These are phyloP conservation scores for Trypanosoma boissoni DNA, from an alignment of 208 protist genomes.

Conservation along the genomic window DNA sequence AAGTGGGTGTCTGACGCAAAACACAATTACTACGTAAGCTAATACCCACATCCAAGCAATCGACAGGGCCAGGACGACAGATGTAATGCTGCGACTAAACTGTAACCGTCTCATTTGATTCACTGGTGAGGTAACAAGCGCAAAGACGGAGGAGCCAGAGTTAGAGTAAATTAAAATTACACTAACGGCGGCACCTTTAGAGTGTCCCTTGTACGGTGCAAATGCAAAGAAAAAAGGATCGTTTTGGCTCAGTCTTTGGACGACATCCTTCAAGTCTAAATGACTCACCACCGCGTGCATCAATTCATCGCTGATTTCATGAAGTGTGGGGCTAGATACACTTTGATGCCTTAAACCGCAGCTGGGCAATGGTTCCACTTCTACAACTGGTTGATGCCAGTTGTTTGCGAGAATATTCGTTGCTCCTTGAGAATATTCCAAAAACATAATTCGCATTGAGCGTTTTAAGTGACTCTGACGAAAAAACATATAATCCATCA, in stretches of 20 bases:
- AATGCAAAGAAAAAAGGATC: not conserved
- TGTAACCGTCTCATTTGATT: not conserved
- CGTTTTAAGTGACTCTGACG: not conserved
- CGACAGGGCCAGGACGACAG: not conserved
- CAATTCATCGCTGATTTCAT: constrained; percentile 5
- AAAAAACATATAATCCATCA: not conserved
- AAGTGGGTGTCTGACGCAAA: constrained; percentile 3
- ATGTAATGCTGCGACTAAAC: not conserved
- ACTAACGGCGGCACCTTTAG: not conserved
- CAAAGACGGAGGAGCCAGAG: not conserved
- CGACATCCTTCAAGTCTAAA: constrained; percentile 6
- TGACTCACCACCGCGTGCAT: not conserved
- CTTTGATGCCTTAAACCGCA: no score
- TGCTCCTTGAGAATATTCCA: constrained; percentile 1
- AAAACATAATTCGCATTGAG: not conserved
- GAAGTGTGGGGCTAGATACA: not conserved
- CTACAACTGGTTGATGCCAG: not conserved
- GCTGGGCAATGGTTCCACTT: no score
- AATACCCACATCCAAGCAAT: not conserved
- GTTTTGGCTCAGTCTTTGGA: not conserved
- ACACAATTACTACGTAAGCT: not conserved
- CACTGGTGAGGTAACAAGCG: not conserved
- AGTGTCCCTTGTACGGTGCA: not conserved
- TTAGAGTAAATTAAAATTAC: not conserved
- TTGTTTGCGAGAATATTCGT: not conserved